A percentile compares a stretch with the other conserved stretches of the same genome.
phyloP scores from a whole-genome alignment of 352 stramenopile genomes.

The Globisporangium heterothallicum region DNA sequence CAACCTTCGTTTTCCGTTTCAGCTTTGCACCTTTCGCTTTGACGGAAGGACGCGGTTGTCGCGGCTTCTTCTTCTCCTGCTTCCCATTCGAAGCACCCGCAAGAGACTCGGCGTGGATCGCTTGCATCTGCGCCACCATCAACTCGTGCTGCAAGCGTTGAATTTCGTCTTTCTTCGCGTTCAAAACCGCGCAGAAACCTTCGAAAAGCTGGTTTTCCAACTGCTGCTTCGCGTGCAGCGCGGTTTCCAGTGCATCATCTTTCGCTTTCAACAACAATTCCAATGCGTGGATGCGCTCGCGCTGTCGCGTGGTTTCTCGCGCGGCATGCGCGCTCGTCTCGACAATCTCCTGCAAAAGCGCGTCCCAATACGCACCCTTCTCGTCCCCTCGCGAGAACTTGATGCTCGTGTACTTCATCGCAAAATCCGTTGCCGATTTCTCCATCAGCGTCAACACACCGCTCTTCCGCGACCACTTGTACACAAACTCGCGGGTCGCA shows the following conservation, averaged over 20 bases:
- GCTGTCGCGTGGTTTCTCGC: constrained; percentile 13
- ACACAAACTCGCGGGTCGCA: constrained; percentile 19
- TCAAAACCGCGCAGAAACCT: constrained; percentile 47
- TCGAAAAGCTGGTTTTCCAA: constrained; percentile 34
- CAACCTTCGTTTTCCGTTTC: constrained; percentile 11
- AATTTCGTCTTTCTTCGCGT: constrained; percentile 63
- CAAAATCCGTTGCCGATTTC: constrained; percentile 18
- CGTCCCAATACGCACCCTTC: constrained; percentile 16
- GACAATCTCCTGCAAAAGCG: constrained; percentile 31
- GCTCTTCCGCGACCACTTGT: constrained; percentile 33
- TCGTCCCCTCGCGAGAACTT: constrained; percentile 16
- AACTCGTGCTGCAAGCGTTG: constrained; percentile 32
- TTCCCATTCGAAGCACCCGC: background rate
- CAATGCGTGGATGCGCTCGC: constrained; percentile 21
- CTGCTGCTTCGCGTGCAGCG: constrained; percentile 36
- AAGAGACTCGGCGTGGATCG: background rate
- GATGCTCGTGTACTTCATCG: constrained; percentile 52
- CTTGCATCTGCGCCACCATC: constrained; percentile 9
- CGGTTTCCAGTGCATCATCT: constrained; percentile 35
- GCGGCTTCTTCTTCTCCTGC: constrained; percentile 3
- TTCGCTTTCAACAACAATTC: constrained; percentile 36
- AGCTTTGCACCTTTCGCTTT: constrained; percentile 31
- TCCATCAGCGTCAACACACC: constrained; percentile 48
- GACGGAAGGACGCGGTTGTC: background rate
- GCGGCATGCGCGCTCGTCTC: constrained; percentile 2